Percentiles rank a stretch among this genome's conserved stretches.
These are phyloP conservation scores for Cystoderma amianthinum DNA, from an alignment of 768 basidiomycete species.

Conservation along the genomic window DNA sequence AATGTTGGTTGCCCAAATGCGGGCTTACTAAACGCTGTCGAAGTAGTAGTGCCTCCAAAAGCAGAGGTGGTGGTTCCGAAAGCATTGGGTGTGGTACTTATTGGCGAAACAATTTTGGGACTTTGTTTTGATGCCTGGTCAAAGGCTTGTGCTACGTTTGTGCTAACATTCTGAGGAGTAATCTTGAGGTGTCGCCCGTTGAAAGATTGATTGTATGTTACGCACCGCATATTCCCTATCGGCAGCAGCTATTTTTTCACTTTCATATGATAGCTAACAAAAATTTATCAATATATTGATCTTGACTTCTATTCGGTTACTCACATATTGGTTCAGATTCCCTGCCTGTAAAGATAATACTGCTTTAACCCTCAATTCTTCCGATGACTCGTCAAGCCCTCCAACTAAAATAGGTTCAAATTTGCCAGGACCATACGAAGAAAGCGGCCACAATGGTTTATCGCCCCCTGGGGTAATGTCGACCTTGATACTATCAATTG, in stretches of 20 bases:
- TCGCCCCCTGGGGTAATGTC: conserved; percentile 60
- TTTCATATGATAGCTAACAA: conserved; percentile 42
- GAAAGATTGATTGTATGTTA: background rate
- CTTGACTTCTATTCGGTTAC: conserved; percentile 15
- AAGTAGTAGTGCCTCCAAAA: conserved; percentile 20
- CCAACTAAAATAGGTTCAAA: conserved; percentile 57
- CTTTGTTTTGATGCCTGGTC: conserved; percentile 46
- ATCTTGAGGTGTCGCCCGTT: background rate
- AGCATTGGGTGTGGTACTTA: conserved; percentile 8
- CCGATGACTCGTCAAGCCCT: conserved; percentile 67
- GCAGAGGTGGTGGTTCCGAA: conserved; percentile 18
- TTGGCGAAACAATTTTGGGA: conserved; percentile 6
- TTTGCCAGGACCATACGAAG: conserved; percentile 75
- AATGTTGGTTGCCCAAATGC: conserved; percentile 24
- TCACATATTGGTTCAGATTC: conserved; percentile 61
- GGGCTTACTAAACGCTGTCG: conserved; percentile 19
- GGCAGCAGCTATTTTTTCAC: conserved; percentile 44
- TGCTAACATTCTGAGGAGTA: conserved; percentile 32
- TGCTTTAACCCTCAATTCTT: conserved; percentile 72
- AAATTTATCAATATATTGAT: background rate
- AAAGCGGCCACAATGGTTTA: conserved; percentile 74
- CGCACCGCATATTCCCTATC: conserved; percentile 37
- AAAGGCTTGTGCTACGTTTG: conserved; percentile 41
- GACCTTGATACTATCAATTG: conserved; percentile 48
- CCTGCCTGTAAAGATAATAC: conserved; percentile 46